A percentile compares a stretch with the other conserved stretches of the same genome.
Evolutionary conservation across 164 flowering plant genomes (phyloP).

Genomic region (Chimonanthus salicifolius): DNA sequence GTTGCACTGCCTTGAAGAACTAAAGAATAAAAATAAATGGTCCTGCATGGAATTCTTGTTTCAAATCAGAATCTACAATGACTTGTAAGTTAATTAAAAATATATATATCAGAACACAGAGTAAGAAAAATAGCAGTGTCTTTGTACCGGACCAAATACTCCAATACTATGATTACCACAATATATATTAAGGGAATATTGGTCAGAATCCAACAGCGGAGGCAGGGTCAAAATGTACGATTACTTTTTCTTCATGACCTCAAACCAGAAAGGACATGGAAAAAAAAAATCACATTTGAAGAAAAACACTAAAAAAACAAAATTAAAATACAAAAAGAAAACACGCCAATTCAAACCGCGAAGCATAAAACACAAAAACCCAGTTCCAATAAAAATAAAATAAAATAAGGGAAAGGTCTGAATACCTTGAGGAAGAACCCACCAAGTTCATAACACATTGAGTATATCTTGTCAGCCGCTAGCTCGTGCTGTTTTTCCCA

Average conservation of each 20-base stretch:
- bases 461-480: slow-evolving; percentile 87
- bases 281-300: neutral
- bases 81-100: too few species aligned
- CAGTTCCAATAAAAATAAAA: neutral
- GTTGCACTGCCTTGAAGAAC: too few species aligned
- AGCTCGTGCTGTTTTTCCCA: slow-evolving; percentile 93
- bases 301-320: neutral
- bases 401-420: neutral
- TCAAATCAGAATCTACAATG: too few species aligned
- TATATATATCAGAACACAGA: too few species aligned
- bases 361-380: neutral
- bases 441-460: slow-evolving; percentile 86
- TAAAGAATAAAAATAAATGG: too few species aligned
- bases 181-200: too few species aligned
- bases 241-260: neutral
- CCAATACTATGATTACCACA: too few species aligned
- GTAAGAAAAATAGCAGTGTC: too few species aligned
- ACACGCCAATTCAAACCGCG: neutral
- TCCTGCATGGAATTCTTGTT: too few species aligned
- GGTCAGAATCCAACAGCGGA: neutral
- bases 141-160: too few species aligned
- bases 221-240: neutral
- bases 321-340: neutral
- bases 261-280: neutral
- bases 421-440: slow-evolving; percentile 96